Base-by-base conservation (phyloP, 2,329 filamentous ascomycete species). In the Gaeumannomyces tritici region DNA sequence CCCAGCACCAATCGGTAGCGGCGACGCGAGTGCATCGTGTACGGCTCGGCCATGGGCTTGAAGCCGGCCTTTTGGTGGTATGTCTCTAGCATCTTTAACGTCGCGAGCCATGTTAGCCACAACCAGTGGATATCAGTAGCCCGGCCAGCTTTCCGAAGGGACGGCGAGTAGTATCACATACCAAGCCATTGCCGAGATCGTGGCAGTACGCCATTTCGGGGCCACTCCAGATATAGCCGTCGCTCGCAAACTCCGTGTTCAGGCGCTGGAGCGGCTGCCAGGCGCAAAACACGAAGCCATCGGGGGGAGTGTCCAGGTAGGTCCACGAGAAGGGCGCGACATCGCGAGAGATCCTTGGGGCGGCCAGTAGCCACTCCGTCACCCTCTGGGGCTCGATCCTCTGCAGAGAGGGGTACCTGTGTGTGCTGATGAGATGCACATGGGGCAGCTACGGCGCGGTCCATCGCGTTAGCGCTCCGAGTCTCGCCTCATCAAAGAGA, bases 161-260 rank as follows among this genome's bases (percentile, higher is more conserved):
- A 24, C 8, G 42, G 18, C 42, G n/a, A 9, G 21, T 21, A n/a
- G 2, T 18, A 24, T 21, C 56, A 72, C 81, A 62, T 78, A 85
- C 83, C 73, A 84, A 70, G 60, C 81, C 82, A 67, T 84, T 82
- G 65, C 88, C 83, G 64, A 86, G 75, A 62, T 96, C 89, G 65
- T 92, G 87, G 66, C 87, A 87, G 68, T 88, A 93, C 56, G 85
- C 84, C 61, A 88, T 82, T 76, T 99, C 93, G 7, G 85, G 83
- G 67, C 92, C 89, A 21, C 87, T 87, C 93, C 93, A 99, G 24
- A 97, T 81, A 73, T 93, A 96, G 58, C 95, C 95, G 77, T 99
- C 93, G 47, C 89, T 96, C 11, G 93, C 88, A 72, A 93, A 96
- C 69, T 87, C 88, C 1, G 83, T 86, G 4, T 84, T 85, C 62